Conservation (phyloP, 2,329 filamentous ascomycete species). For the Pseudopyricularia cyperi region DNA sequence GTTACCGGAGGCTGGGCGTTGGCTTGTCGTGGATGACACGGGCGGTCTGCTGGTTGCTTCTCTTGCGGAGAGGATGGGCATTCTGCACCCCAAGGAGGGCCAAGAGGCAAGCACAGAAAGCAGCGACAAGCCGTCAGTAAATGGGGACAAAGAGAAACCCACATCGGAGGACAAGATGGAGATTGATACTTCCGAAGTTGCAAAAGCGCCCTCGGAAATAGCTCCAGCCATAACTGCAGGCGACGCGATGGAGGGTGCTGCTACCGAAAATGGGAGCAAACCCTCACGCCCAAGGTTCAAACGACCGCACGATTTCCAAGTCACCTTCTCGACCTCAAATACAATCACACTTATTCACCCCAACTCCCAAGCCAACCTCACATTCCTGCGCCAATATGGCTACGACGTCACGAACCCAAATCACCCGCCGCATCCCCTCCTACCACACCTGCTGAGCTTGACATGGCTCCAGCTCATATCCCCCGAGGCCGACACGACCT, state of each 20-base stretch:
- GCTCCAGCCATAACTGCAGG: neutral
- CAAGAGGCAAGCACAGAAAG: slow-evolving; percentile 2
- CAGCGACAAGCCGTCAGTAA: neutral
- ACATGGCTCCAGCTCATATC: slow-evolving; percentile 87
- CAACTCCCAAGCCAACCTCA: slow-evolving; percentile 78
- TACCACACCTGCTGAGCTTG: slow-evolving; percentile 67
- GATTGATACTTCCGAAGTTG: neutral
- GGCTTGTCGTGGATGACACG: slow-evolving; percentile 78
- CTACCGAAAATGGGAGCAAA: neutral
- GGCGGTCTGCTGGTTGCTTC: slow-evolving; percentile 71
- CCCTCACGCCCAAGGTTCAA: slow-evolving; percentile 1
- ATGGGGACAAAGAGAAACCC: neutral
- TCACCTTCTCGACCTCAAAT: slow-evolving; percentile 57
- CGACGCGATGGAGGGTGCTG: neutral
- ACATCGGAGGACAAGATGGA: slow-evolving; percentile 1
- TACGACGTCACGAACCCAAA: slow-evolving; percentile 60
- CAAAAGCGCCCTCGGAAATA: neutral
- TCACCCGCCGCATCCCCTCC: slow-evolving; percentile 61
- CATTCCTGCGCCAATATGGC: slow-evolving; percentile 77
- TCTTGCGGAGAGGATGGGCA: slow-evolving; percentile 78
- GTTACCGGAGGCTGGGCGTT: slow-evolving; percentile 32
- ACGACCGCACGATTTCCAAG: slow-evolving; percentile 36
- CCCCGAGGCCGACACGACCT: slow-evolving; percentile 62
- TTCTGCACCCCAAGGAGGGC: slow-evolving; percentile 42
- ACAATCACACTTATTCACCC: slow-evolving; percentile 71